Base-by-base conservation (phyloP, 495 filamentous ascomycete genomes). In the Lasiosphaeria miniovina region DNA sequence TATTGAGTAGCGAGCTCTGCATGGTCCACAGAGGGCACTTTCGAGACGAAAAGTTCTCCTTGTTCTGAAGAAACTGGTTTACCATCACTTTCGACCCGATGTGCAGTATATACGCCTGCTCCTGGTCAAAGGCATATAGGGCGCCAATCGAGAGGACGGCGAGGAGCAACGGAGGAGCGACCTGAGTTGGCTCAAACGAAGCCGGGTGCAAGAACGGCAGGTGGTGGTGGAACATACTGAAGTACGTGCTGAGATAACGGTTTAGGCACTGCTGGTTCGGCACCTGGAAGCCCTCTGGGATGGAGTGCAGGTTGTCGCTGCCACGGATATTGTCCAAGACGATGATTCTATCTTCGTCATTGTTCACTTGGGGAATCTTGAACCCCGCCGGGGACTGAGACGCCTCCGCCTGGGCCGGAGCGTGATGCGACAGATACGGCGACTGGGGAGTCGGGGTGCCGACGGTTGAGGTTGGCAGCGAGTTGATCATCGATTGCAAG, bases 11-110 rank as follows among this genome's bases (percentile, higher is more conserved):
- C 12, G 91, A 91, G 71, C 90, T 90, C 71, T 98, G 94, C 89
- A 98, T 98, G 41, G 91, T 90, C 92, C 93, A 98, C 35, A 98
- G 76, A 6, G 94, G 94, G 68, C 94, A 98, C 72, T 96, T 98
- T 55, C 92, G 84, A n/a, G 94, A 98, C 80, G 91, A 95, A 74
- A 97, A 97, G 75, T 95, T 96, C 70, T 96, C 93, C 76, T 96
- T 95, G 76, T 96, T 93, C 74, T 96, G 93, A 63, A 98, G 73
- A 74, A 97, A 98, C 72, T 97, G 92, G 74, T 91, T 96, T 67
- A 96, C 91, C 36, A 98, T 80, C 49, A 96, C 88, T 78, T 97
- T 98, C 45, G 95, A 96, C 8, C 93, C 95, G 58, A 96, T 93
- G 75, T 98, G 94, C n/a, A 96, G 85, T 80, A 93, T 88, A 71